A percentile compares a stretch with the other conserved stretches of the same genome.
phyloP scores from a whole-genome alignment of 805 yeast species.

The Blastobotrys mokoenaii region DNA sequence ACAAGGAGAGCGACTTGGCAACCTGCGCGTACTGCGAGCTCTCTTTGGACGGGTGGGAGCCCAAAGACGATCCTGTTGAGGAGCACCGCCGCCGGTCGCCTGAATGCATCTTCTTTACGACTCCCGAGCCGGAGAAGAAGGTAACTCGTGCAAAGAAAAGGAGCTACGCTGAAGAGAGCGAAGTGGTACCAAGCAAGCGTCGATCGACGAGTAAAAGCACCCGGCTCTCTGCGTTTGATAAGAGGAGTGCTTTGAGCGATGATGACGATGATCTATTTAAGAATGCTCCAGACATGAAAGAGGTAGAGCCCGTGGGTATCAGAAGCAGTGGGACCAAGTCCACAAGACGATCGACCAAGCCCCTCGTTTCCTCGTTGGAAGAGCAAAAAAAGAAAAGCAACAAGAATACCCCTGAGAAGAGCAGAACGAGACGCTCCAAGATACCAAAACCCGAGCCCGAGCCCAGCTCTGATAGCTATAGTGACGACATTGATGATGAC shows the following conservation, averaged over 20 bases:
- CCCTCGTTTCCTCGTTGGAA: background rate
- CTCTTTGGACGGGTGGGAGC: conserved; percentile 65
- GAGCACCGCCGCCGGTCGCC: conserved; percentile 46
- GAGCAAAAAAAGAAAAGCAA: background rate
- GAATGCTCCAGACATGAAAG: too few relatives aligned
- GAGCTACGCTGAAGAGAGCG: background rate
- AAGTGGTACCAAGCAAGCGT: background rate
- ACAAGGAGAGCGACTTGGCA: conserved; percentile 44
- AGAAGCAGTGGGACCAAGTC: too few relatives aligned
- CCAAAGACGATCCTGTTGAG: conserved; percentile 49
- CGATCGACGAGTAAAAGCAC: background rate
- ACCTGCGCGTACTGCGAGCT: conserved; percentile 58
- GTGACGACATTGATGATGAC: conserved; percentile 6
- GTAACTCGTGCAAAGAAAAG: conserved; percentile 4
- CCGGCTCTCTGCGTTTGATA: background rate
- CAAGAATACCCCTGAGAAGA: background rate
- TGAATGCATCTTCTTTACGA: conserved; percentile 35
- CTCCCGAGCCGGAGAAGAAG: conserved; percentile 5
- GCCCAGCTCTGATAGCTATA: background rate
- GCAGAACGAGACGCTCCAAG: background rate
- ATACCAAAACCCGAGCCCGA: too few relatives aligned
- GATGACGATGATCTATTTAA: conserved; percentile 3
- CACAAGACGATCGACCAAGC: too few relatives aligned
- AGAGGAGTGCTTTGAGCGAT: background rate
- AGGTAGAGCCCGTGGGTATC: too few relatives aligned